Percentiles rank a stretch among this genome's conserved stretches.
Conservation (phyloP, 257 asterid genomes). For the Eustoma russellianum region DNA sequence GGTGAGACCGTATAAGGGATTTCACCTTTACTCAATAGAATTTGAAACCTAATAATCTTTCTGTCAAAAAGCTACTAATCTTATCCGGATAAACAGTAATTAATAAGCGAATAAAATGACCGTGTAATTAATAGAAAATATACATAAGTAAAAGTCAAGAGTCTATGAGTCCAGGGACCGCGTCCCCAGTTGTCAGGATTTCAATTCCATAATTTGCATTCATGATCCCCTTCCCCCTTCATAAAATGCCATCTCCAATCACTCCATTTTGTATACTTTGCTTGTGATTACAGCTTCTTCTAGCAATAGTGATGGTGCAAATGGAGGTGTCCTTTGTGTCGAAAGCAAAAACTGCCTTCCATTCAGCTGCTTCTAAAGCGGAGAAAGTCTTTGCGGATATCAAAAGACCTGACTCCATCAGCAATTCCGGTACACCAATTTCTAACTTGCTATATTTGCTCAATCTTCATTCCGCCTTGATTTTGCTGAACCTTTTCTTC, state of each 20-base stretch:
- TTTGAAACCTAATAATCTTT: no score
- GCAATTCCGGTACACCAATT: conserved; percentile 38
- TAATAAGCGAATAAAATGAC: no score
- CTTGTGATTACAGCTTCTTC: no score
- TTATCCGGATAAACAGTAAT: no score
- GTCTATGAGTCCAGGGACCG: no score
- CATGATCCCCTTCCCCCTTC: conserved; percentile 3
- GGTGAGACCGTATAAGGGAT: no score
- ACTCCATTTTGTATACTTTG: background rate
- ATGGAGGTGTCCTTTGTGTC: conserved; percentile 91
- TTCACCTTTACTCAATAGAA: no score
- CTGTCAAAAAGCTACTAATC: no score
- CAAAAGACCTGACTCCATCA: conserved; percentile 60
- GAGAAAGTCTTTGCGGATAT: conserved; percentile 92
- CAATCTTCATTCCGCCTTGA: background rate
- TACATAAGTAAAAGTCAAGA: no score
- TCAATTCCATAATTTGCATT: background rate
- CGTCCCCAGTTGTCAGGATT: no score
- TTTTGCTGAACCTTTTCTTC: no score
- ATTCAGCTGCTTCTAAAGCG: conserved; percentile 98
- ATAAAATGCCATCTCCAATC: conserved; percentile 2
- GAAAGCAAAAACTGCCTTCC: conserved; percentile 87
- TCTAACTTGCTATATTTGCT: background rate
- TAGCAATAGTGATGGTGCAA: conserved; percentile 1
- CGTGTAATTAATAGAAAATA: no score